A percentile compares a stretch with the other conserved stretches of the same genome.
Conservation (phyloP, 805 yeast genomes). For the Pichia kluyveri region DNA sequence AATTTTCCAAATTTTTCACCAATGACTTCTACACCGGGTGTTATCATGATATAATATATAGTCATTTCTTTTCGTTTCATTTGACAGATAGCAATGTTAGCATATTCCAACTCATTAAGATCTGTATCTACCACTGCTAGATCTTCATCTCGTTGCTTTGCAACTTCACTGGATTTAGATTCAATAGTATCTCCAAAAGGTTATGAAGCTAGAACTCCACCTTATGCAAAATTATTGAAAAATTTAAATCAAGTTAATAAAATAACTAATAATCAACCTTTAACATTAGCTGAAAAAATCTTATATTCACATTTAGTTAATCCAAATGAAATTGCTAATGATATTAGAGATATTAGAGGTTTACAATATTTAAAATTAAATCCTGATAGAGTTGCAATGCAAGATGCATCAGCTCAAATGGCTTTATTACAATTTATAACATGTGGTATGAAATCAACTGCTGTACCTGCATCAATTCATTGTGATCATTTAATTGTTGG, state of each 20-base stretch:
- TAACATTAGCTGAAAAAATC: slow-evolving; percentile 92
- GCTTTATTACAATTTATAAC: slow-evolving; percentile 95
- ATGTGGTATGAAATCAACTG: slow-evolving; percentile 84
- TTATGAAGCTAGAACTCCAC: slow-evolving; percentile 70
- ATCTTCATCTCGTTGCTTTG: slow-evolving; percentile 14
- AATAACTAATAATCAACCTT: slow-evolving; percentile 40
- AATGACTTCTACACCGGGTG: too few species aligned
- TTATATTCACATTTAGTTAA: slow-evolving; percentile 91
- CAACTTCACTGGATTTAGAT: slow-evolving; percentile 16
- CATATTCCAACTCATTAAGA: slow-evolving; percentile 4
- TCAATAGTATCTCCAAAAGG: slow-evolving; percentile 43
- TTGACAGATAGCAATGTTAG: slow-evolving; percentile 1
- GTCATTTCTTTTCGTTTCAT: too few species aligned
- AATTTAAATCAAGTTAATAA: slow-evolving; percentile 40
- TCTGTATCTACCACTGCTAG: background rate
- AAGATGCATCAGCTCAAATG: slow-evolving; percentile 99
- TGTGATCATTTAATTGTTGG: slow-evolving; percentile 98
- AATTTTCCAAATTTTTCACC: too few species aligned
- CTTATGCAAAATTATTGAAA: slow-evolving; percentile 65
- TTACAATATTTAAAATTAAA: slow-evolving; percentile 84
- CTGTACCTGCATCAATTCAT: slow-evolving; percentile 93
- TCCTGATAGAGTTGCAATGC: slow-evolving; percentile 98
- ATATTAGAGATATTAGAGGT: slow-evolving; percentile 52
- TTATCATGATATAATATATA: too few species aligned
- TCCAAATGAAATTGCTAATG: slow-evolving; percentile 72